Percentiles rank a stretch among this genome's conserved stretches.
phyloP scores from a whole-genome alignment of 2,329 filamentous ascomycete genomes.

The Sporothrix phasma region DNA sequence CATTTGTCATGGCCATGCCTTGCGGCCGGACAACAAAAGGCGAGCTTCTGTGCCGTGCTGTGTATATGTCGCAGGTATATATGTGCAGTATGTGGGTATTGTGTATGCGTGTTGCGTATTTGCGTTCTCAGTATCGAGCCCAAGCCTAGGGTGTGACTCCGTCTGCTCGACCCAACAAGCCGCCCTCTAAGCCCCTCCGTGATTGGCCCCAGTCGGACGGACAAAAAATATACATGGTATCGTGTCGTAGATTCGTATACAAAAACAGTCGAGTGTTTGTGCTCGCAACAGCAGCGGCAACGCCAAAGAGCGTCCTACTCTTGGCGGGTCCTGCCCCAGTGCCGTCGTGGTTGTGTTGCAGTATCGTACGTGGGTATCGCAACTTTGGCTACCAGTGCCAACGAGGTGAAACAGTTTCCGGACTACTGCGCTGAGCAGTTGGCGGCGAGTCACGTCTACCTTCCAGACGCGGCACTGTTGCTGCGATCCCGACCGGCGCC shows the following conservation, averaged over 20 bases:
- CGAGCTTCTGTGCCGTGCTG: background rate
- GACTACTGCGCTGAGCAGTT: background rate
- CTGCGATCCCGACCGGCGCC: slow-evolving; percentile 39
- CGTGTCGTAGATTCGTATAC: slow-evolving; percentile 20
- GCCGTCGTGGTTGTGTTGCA: background rate
- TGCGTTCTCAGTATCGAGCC: background rate
- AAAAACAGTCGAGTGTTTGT: background rate
- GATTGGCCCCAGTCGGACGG: background rate
- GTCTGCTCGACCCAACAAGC: background rate
- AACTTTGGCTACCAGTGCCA: slow-evolving; percentile 7
- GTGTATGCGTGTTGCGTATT: background rate
- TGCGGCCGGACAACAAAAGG: background rate
- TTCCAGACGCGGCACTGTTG: slow-evolving; percentile 27
- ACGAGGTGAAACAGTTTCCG: background rate
- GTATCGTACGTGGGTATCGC: background rate
- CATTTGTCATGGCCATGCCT: background rate
- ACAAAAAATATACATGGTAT: slow-evolving; percentile 16
- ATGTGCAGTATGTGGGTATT: background rate
- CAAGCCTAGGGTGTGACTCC: background rate
- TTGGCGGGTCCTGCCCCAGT: slow-evolving; percentile 1
- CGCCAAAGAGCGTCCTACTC: slow-evolving; percentile 1
- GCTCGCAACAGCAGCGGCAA: background rate
- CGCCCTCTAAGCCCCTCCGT: background rate
- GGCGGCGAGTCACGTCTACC: background rate
- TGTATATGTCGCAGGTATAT: background rate